Percentiles rank a stretch among this genome's conserved stretches.
Evolutionary conservation across 78 protist species (phyloP).

Genomic region (Cavenderia fasciculata): DNA sequence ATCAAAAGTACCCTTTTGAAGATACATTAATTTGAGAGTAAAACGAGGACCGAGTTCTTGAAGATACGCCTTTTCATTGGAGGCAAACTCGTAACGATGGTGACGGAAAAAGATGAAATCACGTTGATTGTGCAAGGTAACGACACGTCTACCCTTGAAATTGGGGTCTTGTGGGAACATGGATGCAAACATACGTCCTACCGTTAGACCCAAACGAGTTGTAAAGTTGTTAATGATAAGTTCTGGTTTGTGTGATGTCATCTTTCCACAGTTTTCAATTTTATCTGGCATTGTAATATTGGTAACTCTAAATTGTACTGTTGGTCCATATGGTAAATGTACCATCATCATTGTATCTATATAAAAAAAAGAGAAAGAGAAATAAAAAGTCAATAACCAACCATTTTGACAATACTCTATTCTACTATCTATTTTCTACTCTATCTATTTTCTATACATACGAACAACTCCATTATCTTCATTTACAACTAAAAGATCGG

Average conservation of each 20-base stretch:
- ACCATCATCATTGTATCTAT: conserved; percentile 81
- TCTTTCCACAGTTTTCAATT: conserved; percentile 72
- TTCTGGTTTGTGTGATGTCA: conserved; percentile 84
- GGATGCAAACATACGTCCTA: conserved; percentile 93
- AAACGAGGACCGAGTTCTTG: conserved; percentile 99
- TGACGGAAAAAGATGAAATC: conserved; percentile 98
- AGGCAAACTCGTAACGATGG: conserved; percentile 89
- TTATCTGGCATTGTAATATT: conserved; percentile 64
- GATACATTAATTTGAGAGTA: conserved; percentile 92
- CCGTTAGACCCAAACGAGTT: conserved; percentile 95
- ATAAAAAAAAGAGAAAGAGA: background rate
- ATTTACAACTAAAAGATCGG: conserved; percentile 94
- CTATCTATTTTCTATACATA: background rate
- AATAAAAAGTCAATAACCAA: background rate
- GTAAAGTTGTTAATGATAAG: conserved; percentile 94
- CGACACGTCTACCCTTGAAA: conserved; percentile 94
- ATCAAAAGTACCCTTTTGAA: conserved; percentile 97
- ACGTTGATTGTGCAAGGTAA: conserved; percentile 98
- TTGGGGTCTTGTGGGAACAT: conserved; percentile 94
- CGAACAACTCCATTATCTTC: conserved; percentile 80
- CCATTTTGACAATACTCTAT: no score
- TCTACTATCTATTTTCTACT: no score
- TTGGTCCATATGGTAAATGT: conserved; percentile 99
- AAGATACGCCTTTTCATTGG: conserved; percentile 73
- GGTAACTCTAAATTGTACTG: conserved; percentile 92